Base-by-base conservation (phyloP, 768 basidiomycete species). In the Favolaschia claudopus region DNA sequence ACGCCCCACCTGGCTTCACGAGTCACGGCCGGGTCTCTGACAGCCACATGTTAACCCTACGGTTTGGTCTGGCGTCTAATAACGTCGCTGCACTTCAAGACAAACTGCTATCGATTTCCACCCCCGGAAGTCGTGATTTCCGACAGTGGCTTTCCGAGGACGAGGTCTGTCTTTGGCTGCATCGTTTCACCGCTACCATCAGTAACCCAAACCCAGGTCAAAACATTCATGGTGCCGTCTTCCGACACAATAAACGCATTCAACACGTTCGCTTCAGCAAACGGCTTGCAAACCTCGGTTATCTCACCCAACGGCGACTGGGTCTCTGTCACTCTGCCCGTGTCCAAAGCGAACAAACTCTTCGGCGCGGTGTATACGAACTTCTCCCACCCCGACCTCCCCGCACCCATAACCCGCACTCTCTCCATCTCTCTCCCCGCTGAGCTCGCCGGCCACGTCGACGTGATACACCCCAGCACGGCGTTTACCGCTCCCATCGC, bases 21-120 rank as follows among this genome's bases (percentile, higher is more conserved):
- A 15, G 38, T 15, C 43, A 25, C 24, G 64, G 66, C 7, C 19
- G 62, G 15, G 66, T 68, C 8, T 25, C 55, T n/a, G 46, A 58
- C 15, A 39, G 55, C 20, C 37, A 34, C 8, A 19, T 37, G 19
- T 64, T 75, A 32, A 60, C 60, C 25, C 60, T 75, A 20, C 72
- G 70, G 44, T 65, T 75, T 39, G 73, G 67, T 10, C 66, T 75
- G 36, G 62, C 56, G 9, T 69, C 69, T 50, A 59, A 62, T 51
- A 51, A 73, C 61, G 53, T 66, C 3, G 45, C 49, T 4, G 74
- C 69, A 1, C 64, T 75, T 20, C 64, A 70, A 53, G 62, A 60
- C 15, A 64, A 65, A 20, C 56, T 75, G n/a, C n/a, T n/a, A n/a
- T n/a, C n/a, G n/a, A n/a, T n/a, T n/a, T n/a, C n/a, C n/a, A n/a